A percentile compares a stretch with the other conserved stretches of the same genome.
These are phyloP conservation scores for Hirsutella minnesotensis DNA, from an alignment of 2,329 filamentous ascomycete genomes.

Conservation along the genomic window DNA sequence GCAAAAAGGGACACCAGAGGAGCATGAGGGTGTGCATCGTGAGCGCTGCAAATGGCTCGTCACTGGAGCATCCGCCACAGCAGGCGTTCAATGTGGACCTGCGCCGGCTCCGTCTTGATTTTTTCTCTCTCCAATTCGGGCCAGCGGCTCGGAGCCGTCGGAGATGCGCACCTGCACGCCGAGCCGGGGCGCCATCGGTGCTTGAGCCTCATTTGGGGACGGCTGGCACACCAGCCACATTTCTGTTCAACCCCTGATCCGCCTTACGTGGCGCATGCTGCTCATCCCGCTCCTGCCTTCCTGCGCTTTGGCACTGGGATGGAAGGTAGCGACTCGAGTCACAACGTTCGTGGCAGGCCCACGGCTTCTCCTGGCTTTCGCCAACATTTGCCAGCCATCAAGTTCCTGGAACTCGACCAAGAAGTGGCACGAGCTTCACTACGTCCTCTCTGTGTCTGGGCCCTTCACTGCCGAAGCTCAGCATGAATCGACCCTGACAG, in stretches of 20 bases:
- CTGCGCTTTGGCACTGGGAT: background rate
- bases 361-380: background rate
- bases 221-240: background rate
- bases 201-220: too few relatives aligned
- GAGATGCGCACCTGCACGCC: conserved; percentile 9
- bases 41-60: too few relatives aligned
- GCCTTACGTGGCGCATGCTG: conserved; percentile 5
- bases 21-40: too few relatives aligned
- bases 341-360: background rate
- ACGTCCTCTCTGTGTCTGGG: background rate
- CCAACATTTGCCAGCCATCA: background rate
- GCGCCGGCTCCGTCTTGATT: conserved; percentile 6
- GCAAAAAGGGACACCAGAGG: too few relatives aligned
- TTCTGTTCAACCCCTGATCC: background rate
- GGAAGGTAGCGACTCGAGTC: background rate
- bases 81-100: conserved; percentile 2
- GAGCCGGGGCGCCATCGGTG: conserved; percentile 5
- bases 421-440: too few relatives aligned
- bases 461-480: background rate
- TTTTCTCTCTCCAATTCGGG: conserved; percentile 10
- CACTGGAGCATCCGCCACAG: conserved; percentile 7
- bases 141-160: conserved; percentile 18
- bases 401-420: too few relatives aligned
- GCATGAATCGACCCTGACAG: background rate
- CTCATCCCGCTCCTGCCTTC: background rate